Evolutionary conservation across 1,139 yeast genomes (phyloP).

Genomic region (Lodderomyces jiufengensis): DNA sequence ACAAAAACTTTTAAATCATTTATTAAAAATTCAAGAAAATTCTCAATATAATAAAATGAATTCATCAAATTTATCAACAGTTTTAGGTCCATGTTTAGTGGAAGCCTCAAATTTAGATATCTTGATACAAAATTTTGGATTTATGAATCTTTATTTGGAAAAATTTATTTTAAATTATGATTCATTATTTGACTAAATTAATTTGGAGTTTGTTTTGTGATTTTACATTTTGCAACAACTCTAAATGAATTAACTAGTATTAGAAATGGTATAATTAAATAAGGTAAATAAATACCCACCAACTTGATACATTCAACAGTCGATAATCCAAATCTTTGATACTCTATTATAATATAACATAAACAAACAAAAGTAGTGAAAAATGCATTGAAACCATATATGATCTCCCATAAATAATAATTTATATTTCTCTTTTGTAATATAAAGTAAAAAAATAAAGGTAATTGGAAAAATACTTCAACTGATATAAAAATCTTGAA

Average conservation of each 20-base stretch:
- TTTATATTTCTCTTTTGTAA: slow-evolving; percentile 15
- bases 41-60: slow-evolving; percentile 74
- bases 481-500: slow-evolving; percentile 63
- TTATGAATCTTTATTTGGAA: slow-evolving; percentile 53
- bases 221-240: background rate
- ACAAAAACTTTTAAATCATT: slow-evolving; percentile 64
- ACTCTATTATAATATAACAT: slow-evolving; percentile 33
- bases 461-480: slow-evolving; percentile 74
- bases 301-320: slow-evolving; percentile 38
- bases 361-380: slow-evolving; percentile 70
- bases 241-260: slow-evolving; percentile 46
- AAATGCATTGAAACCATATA: slow-evolving; percentile 76
- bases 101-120: slow-evolving; percentile 53
- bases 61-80: slow-evolving; percentile 76
- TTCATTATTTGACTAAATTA: background rate
- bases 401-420: slow-evolving; percentile 46
- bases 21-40: slow-evolving; percentile 56
- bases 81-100: slow-evolving; percentile 59
- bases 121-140: slow-evolving; percentile 50
- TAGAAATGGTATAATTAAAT: slow-evolving; percentile 57
- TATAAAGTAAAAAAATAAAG: slow-evolving; percentile 58
- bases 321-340: slow-evolving; percentile 27
- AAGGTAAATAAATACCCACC: slow-evolving; percentile 59
- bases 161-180: slow-evolving; percentile 44
- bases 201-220: slow-evolving; percentile 1